phyloP scores from a whole-genome alignment of 768 basidiomycete genomes.

The Fomitopsis pulvina region DNA sequence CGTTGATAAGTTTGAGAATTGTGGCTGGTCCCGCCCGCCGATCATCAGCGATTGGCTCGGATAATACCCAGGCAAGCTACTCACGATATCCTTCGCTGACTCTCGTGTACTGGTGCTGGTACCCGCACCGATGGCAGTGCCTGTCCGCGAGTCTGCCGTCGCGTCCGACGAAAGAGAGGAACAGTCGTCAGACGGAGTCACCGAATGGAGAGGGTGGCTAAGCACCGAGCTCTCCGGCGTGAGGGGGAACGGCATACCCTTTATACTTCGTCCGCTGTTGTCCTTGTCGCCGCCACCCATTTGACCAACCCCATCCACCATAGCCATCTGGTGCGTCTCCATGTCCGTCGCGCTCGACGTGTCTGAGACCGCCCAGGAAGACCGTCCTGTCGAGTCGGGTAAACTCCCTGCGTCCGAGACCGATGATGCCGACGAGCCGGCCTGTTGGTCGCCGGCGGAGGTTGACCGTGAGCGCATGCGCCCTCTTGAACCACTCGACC shows the following conservation, averaged over 20 bases:
- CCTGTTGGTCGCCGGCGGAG: constrained; percentile 18
- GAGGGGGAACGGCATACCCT: constrained; percentile 19
- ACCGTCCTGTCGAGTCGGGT: constrained; percentile 12
- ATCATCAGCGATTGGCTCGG: constrained; percentile 1
- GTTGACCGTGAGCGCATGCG: constrained; percentile 29
- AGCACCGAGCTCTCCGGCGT: constrained; percentile 24
- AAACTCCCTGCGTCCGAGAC: constrained; percentile 7
- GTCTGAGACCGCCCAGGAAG: constrained; percentile 20
- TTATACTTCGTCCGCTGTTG: constrained; percentile 7
- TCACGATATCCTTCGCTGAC: constrained; percentile 17
- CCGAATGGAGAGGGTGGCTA: constrained; percentile 20
- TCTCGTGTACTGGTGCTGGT: constrained; percentile 16
- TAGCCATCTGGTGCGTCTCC: constrained; percentile 6
- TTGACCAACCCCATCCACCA: constrained; percentile 6
- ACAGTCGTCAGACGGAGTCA: constrained; percentile 12
- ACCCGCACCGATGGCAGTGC: constrained; percentile 15
- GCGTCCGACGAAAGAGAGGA: constrained; percentile 10
- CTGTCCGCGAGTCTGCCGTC: constrained; percentile 15
- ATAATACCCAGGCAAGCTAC: constrained; percentile 5
- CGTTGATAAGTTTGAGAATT: constrained; percentile 31
- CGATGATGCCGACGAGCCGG: constrained; percentile 2
- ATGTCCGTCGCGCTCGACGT: constrained; percentile 19
- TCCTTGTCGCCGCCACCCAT: constrained; percentile 10
- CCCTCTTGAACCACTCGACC: constrained; percentile 29
- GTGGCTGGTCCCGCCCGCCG: constrained; percentile 18